Conservation (phyloP, 176 grass and related monocot genomes). For the Pontederia crassipes region DNA sequence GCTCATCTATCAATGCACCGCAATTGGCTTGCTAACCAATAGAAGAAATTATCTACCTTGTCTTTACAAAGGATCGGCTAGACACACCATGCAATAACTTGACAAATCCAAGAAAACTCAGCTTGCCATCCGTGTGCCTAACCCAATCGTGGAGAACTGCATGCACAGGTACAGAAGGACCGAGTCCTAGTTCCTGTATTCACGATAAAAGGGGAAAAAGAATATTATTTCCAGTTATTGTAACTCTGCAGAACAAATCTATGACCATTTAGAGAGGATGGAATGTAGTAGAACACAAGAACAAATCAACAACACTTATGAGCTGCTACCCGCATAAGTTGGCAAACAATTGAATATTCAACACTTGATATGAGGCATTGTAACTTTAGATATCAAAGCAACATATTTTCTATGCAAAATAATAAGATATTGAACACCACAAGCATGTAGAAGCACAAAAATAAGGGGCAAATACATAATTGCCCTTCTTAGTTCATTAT, state of each 20-base stretch:
- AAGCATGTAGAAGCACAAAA: not conserved
- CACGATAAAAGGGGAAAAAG: not conserved
- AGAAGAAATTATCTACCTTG: conserved; percentile 30
- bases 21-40: not conserved
- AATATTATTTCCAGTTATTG: not conserved
- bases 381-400: too few species aligned
- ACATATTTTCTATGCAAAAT: too few species aligned
- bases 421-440: too few species aligned
- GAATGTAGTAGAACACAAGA: too few species aligned
- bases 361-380: too few species aligned
- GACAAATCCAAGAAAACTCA: conserved; percentile 78
- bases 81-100: conserved; percentile 76
- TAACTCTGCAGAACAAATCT: not conserved
- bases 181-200: conserved; percentile 52
- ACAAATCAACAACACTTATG: too few species aligned
- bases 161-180: conserved; percentile 59
- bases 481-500: too few species aligned
- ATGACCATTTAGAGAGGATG: too few species aligned
- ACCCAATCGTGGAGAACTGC: conserved; percentile 75
- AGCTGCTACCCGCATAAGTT: too few species aligned
- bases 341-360: too few species aligned
- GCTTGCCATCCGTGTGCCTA: conserved; percentile 63
- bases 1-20: not conserved
- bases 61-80: conserved; percentile 50
- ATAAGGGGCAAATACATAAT: too few species aligned